Conservation (phyloP, 225 moss, liverwort and hornwort species). For the Rhytidiadelphus loreus region DNA sequence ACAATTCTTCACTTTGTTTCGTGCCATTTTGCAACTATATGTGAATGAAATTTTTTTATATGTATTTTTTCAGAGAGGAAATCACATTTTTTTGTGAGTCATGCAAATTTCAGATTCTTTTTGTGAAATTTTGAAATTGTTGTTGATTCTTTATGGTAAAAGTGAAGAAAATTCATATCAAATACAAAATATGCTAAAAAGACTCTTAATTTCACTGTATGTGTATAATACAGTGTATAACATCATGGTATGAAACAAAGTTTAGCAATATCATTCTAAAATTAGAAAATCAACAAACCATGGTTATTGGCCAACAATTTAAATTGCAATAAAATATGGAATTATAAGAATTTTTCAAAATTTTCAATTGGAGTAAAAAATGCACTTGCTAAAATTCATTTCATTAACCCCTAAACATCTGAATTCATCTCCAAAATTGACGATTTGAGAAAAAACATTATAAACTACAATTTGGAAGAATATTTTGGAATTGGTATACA, state of each 20-base stretch:
- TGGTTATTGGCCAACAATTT: background rate
- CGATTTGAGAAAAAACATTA: no score
- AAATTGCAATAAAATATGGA: no score
- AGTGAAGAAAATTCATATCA: background rate
- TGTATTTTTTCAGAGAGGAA: background rate
- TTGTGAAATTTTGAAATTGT: background rate
- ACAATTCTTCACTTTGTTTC: background rate
- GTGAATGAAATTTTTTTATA: background rate
- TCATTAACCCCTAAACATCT: no score
- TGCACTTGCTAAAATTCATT: no score
- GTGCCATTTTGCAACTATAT: background rate
- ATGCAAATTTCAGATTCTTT: background rate
- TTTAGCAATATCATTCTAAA: background rate
- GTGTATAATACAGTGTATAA: background rate
- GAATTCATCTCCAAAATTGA: no score
- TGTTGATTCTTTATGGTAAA: background rate
- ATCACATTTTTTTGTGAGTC: background rate
- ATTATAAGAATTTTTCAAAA: no score
- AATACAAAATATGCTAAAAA: background rate
- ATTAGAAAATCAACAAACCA: background rate
- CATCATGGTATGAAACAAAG: background rate
- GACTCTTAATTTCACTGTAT: fast-evolving
- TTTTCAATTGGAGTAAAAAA: no score
- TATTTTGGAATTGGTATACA: no score
- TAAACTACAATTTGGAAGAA: no score